Base-by-base conservation (phyloP, 106 monocot genomes). In the Chionographis japonica region DNA sequence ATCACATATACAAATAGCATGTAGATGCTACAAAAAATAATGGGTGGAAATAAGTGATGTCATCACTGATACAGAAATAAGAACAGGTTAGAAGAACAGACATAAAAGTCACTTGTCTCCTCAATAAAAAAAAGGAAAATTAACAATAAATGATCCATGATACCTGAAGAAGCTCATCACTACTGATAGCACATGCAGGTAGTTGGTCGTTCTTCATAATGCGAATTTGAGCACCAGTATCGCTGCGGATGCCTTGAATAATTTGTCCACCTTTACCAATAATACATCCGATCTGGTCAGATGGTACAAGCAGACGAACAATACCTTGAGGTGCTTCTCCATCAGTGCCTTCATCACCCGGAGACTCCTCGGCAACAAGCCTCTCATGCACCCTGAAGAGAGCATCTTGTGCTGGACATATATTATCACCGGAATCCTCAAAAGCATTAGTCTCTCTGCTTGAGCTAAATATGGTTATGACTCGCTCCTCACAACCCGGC, bases 91-190 rank as follows among this genome's bases (percentile, higher is more conserved):
- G 27, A 27, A 27, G 27, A 27, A 27, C 27, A 27, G 27, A 27
- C 27, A 27, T 27, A 27, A 27, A 27, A 27, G 0, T 27, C 46
- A 46, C 5, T 10, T 6, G 5, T 46, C 8, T 6, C 5, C 9
- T 46, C 46, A 46, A 27, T 27, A 27, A 27, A 27, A 46, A 46
- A 46, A 5, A 46, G 46, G 8, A 5, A 6, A 6, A 6, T 46
- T 10, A 46, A 46, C 46, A 46, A 27, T 27, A 27, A 27, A 27
- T 27, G 27, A 46, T 6, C 46, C 3, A 18, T 35, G 56, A 49
- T 80, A 95, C 95, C 91, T 92, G 95, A 10, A 95, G 83, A 75
- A 95, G 89, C 60, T 95, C 95, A 84, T 95, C 90, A 43, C 75
- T 61, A 40, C 69, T 79, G 36, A 83, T 60, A 56, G 90, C 90